A percentile compares a stretch with the other conserved stretches of the same genome.
phyloP scores from a whole-genome alignment of 805 yeast species.

The Candida quercuum region DNA sequence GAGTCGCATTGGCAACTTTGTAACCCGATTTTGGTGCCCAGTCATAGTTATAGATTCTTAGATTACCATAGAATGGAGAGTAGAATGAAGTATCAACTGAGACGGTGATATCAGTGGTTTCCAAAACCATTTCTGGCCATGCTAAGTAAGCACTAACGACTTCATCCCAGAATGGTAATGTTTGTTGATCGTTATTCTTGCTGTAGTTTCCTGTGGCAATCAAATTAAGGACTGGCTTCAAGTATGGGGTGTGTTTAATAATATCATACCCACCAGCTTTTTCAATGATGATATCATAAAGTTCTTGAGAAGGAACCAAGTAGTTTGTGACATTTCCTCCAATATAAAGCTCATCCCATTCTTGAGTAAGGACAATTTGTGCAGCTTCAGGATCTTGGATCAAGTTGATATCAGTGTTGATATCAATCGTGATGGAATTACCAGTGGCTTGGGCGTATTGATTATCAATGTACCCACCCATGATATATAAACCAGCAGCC shows the following conservation, averaged over 20 bases:
- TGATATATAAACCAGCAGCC: slow-evolving; percentile 34
- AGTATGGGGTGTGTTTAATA: slow-evolving; percentile 26
- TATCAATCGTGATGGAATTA: slow-evolving; percentile 28
- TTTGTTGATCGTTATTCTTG: slow-evolving; percentile 26
- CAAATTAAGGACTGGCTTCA: slow-evolving; percentile 24
- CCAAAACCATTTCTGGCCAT: slow-evolving; percentile 30
- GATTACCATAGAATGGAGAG: slow-evolving; percentile 37
- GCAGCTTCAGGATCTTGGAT: slow-evolving; percentile 43
- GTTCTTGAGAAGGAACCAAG: slow-evolving; percentile 33
- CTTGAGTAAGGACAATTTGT: slow-evolving; percentile 35
- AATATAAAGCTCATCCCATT: slow-evolving; percentile 33
- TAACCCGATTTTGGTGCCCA: slow-evolving; percentile 30
- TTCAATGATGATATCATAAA: slow-evolving; percentile 29
- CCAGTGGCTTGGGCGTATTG: slow-evolving; percentile 33
- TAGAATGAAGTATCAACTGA: slow-evolving; percentile 36
- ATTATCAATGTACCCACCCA: slow-evolving; percentile 41
- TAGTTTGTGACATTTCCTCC: slow-evolving; percentile 39
- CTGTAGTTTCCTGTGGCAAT: slow-evolving; percentile 33
- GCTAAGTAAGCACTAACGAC: slow-evolving; percentile 34
- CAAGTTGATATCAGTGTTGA: slow-evolving; percentile 38
- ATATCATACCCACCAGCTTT: slow-evolving; percentile 29
- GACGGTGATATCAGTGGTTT: slow-evolving; percentile 26
- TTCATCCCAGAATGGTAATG: slow-evolving; percentile 40
- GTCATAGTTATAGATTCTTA: slow-evolving; percentile 33
- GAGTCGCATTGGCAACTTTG: slow-evolving; percentile 32